These are phyloP conservation scores for Haberlea rhodopensis DNA, from an alignment of 257 asterid genomes.

Conservation along the genomic window DNA sequence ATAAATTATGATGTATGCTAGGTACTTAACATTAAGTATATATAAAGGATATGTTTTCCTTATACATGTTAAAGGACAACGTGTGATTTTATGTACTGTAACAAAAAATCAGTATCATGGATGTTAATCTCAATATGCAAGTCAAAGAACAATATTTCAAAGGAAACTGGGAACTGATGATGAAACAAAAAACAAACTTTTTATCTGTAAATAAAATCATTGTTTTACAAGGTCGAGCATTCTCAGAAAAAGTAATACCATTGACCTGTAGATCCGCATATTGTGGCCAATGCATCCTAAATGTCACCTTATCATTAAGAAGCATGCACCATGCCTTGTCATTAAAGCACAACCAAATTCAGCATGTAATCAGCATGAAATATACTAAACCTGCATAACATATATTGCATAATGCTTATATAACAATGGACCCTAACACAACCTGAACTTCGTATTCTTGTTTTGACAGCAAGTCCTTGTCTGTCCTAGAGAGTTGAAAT, in stretches of 20 bases:
- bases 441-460: conserved; percentile 95
- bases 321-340: conserved; percentile 95
- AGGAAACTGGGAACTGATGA: conserved; percentile 9
- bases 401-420: conserved; percentile 18
- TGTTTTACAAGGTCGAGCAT: conserved; percentile 10
- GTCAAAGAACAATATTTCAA: conserved; percentile 5
- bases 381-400: too few species aligned
- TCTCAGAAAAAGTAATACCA: conserved; percentile 56
- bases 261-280: conserved; percentile 89
- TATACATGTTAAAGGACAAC: neutral
- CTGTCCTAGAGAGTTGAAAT: conserved; percentile 80
- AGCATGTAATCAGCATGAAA: conserved; percentile 20
- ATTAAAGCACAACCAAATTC: conserved; percentile 24
- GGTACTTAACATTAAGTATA: neutral
- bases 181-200: conserved; percentile 1
- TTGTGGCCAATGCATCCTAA: conserved; percentile 98
- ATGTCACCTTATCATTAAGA: conserved; percentile 86
- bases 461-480: conserved; percentile 73
- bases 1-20: too few species aligned
- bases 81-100: neutral
- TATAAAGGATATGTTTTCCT: too few species aligned
- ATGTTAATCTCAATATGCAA: conserved; percentile 21
- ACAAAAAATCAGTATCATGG: conserved; percentile 2
- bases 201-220: neutral
- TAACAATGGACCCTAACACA: conserved; percentile 27